Percentiles rank a stretch among this genome's conserved stretches.
These are phyloP conservation scores for Hymenoscyphus fructigenus DNA, from an alignment of 2,329 filamentous ascomycete genomes.

Conservation along the genomic window DNA sequence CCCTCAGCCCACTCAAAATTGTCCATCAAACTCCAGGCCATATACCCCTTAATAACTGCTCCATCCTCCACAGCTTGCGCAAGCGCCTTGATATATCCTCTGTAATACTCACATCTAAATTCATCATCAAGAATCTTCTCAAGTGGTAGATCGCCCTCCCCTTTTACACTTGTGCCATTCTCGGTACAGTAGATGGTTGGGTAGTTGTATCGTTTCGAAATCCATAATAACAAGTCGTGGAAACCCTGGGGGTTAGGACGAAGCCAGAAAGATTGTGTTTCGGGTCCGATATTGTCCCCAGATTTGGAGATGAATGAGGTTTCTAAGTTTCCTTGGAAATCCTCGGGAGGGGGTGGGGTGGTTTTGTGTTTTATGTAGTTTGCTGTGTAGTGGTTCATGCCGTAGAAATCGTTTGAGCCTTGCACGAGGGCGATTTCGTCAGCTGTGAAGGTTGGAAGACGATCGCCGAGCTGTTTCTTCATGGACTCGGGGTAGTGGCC, in stretches of 20 bases:
- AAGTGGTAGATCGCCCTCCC: conserved; percentile 72
- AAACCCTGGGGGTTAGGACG: conserved; percentile 74
- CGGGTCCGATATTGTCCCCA: conserved; percentile 72
- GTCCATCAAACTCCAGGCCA: conserved; percentile 86
- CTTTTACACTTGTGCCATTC: conserved; percentile 82
- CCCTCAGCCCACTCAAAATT: conserved; percentile 64
- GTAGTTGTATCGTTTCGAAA: conserved; percentile 71
- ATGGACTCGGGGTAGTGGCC: conserved; percentile 83
- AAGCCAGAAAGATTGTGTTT: conserved; percentile 82
- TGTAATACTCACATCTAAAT: conserved; percentile 78
- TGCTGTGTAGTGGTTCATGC: conserved; percentile 91
- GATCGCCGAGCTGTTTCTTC: conserved; percentile 74
- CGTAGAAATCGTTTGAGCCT: conserved; percentile 91
- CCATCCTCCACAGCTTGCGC: conserved; percentile 72
- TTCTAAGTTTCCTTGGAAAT: conserved; percentile 76
- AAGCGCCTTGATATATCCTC: conserved; percentile 74
- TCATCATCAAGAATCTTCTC: conserved; percentile 76
- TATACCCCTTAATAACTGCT: conserved; percentile 77
- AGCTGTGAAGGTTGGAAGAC: conserved; percentile 70
- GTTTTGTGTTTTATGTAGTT: conserved; percentile 79
- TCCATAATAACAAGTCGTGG: conserved; percentile 73
- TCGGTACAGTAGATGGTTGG: conserved; percentile 86
- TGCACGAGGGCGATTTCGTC: conserved; percentile 73
- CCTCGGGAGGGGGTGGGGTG: conserved; percentile 58
- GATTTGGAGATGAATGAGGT: conserved; percentile 68